These are phyloP conservation scores for Smithsoniella earleae DNA, from an alignment of 163 green algal genomes.

Conservation along the genomic window DNA sequence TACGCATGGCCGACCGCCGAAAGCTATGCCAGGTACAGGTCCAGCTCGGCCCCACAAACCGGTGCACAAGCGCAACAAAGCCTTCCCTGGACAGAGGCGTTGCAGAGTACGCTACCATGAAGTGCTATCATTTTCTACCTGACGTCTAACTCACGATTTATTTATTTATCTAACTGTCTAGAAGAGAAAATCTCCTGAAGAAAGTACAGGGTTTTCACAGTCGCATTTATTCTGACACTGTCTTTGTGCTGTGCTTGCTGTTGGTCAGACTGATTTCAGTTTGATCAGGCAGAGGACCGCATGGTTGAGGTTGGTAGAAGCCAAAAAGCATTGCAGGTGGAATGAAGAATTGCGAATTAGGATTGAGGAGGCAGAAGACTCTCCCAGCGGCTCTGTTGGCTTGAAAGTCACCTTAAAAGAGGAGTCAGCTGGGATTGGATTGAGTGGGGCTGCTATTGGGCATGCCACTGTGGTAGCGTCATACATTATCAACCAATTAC, in stretches of 20 bases:
- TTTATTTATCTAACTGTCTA: no score
- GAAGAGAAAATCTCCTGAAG: no score
- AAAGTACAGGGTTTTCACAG: no score
- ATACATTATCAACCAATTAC: background rate
- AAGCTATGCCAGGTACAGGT: slow-evolving; percentile 11
- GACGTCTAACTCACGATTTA: no score
- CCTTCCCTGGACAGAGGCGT: background rate
- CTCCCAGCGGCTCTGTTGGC: no score
- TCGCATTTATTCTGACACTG: no score
- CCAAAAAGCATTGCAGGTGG: slow-evolving; percentile 15
- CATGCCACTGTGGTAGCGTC: background rate
- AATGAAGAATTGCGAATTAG: slow-evolving; percentile 17
- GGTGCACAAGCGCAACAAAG: background rate
- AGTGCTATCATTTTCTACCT: background rate
- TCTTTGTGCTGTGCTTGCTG: no score
- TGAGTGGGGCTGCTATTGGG: background rate
- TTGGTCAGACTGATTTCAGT: background rate
- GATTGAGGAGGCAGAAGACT: no score
- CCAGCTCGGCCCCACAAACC: background rate
- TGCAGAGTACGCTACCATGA: background rate
- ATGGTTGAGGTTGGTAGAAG: no score
- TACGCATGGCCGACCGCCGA: background rate
- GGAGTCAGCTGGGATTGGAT: background rate
- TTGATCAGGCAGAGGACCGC: background rate
- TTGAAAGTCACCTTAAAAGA: no score